Conservation (phyloP, 192 early-diverging fungal species). For the Spizellomyces punctatus region DNA sequence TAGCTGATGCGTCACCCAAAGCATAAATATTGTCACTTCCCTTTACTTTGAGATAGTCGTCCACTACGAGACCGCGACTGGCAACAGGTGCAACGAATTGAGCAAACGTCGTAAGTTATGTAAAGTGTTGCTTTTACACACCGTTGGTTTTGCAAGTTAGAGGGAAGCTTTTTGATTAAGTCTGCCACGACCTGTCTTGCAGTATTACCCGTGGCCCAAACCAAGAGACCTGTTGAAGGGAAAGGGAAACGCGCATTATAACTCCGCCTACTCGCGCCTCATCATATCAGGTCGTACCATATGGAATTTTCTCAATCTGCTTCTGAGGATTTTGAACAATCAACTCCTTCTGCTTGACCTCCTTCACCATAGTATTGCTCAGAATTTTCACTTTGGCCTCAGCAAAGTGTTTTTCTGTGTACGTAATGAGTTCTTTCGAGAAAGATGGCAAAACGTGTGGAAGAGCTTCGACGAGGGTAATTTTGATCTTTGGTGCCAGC, state of each 20-base stretch:
- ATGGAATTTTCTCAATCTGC: slow-evolving; percentile 64
- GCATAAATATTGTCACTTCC: slow-evolving; percentile 66
- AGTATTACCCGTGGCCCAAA: slow-evolving; percentile 89
- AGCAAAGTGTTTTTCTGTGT: slow-evolving; percentile 78
- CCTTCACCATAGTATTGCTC: slow-evolving; percentile 80
- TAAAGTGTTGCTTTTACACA: neutral
- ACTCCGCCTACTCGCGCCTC: neutral
- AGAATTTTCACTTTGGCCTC: slow-evolving; percentile 73
- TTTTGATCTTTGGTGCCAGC: slow-evolving; percentile 72
- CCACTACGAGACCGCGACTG: slow-evolving; percentile 71
- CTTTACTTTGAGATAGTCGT: slow-evolving; percentile 70
- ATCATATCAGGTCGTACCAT: slow-evolving; percentile 44
- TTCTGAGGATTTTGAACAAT: slow-evolving; percentile 68
- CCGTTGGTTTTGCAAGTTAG: slow-evolving; percentile 62
- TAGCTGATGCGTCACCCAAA: slow-evolving; percentile 74
- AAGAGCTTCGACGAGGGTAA: slow-evolving; percentile 78
- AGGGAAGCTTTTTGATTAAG: slow-evolving; percentile 63
- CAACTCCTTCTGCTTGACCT: slow-evolving; percentile 73
- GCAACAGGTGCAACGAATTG: neutral
- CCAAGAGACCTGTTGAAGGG: slow-evolving; percentile 53
- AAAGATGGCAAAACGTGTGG: slow-evolving; percentile 80
- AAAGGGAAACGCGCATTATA: too few species aligned
- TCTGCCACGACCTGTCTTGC: slow-evolving; percentile 65
- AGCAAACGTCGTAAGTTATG: neutral
- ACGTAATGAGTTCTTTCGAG: slow-evolving; percentile 75